phyloP scores from a whole-genome alignment of 2,329 filamentous ascomycete species.

The Aurifilum marmelostoma region DNA sequence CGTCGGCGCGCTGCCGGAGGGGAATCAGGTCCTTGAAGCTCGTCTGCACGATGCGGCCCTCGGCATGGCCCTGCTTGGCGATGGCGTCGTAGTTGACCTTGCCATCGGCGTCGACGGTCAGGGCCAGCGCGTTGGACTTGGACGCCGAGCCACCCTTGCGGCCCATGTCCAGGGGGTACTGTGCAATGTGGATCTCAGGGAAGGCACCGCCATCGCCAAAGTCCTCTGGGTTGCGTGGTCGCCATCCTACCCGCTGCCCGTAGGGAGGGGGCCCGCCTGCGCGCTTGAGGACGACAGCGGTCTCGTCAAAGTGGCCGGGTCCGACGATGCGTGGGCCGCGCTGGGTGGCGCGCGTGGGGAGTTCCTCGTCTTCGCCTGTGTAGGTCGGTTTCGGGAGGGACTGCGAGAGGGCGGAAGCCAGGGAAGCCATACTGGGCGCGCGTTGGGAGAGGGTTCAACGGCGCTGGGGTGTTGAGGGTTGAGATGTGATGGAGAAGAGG shows the following conservation, averaged over 20 bases:
- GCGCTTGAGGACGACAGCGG: slow-evolving; percentile 81
- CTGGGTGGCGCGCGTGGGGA: slow-evolving; percentile 70
- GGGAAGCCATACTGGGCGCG: slow-evolving; percentile 60
- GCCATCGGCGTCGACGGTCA: slow-evolving; percentile 88
- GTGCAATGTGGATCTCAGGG: slow-evolving; percentile 88
- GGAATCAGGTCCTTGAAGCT: slow-evolving; percentile 98
- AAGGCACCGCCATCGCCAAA: slow-evolving; percentile 97
- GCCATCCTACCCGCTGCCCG: slow-evolving; percentile 85
- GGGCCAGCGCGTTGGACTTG: slow-evolving; percentile 83
- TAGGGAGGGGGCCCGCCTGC: slow-evolving; percentile 80
- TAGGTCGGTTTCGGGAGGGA: slow-evolving; percentile 90
- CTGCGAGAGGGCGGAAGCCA: slow-evolving; percentile 73
- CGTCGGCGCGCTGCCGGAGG: slow-evolving; percentile 87
- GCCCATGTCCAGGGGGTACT: slow-evolving; percentile 96
- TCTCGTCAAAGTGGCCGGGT: slow-evolving; percentile 78
- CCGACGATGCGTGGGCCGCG: slow-evolving; percentile 83
- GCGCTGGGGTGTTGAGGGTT: neutral
- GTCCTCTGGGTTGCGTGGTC: slow-evolving; percentile 84
- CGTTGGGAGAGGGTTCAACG: neutral
- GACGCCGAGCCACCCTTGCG: slow-evolving; percentile 66
- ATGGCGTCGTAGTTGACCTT: slow-evolving; percentile 98
- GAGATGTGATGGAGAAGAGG: neutral
- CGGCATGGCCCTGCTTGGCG: slow-evolving; percentile 83
- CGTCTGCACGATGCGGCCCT: slow-evolving; percentile 84
- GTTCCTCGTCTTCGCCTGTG: slow-evolving; percentile 84